A percentile compares a stretch with the other conserved stretches of the same genome.
Evolutionary conservation across 169 alveolate genomes (phyloP).

Genomic region (Plasmodium inui): DNA sequence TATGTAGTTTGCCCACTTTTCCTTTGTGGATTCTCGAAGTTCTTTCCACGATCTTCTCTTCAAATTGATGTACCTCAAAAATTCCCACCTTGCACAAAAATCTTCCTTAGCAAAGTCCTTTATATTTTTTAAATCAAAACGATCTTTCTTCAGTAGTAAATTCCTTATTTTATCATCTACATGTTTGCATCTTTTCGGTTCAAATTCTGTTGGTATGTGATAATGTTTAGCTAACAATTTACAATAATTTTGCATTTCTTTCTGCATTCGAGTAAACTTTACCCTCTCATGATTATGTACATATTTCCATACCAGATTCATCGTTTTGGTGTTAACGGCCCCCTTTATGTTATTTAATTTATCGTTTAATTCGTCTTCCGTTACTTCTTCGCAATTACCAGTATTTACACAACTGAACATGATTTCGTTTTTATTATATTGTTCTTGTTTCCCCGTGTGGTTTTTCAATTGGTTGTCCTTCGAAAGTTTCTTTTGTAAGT

Average conservation of each 20-base stretch:
- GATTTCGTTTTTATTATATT: conserved; percentile 14
- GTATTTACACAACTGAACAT: background rate
- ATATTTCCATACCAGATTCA: conserved; percentile 17
- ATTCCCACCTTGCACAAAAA: conserved; percentile 28
- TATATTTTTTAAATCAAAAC: conserved; percentile 14
- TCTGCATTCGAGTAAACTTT: conserved; percentile 6
- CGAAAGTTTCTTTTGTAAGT: background rate
- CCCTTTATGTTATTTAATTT: conserved; percentile 26
- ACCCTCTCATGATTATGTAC: conserved; percentile 1
- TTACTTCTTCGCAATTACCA: conserved; percentile 2
- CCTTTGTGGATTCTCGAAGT: conserved; percentile 8
- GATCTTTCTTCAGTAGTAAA: background rate
- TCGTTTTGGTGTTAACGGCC: conserved; percentile 7
- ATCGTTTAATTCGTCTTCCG: conserved; percentile 20
- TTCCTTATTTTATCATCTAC: conserved; percentile 16
- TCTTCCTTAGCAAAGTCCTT: conserved; percentile 15
- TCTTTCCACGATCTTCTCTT: conserved; percentile 12
- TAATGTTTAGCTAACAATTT: background rate
- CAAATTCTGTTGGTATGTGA: conserved; percentile 11
- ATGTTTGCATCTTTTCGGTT: conserved; percentile 11
- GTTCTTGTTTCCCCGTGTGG: background rate
- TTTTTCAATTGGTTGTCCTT: background rate
- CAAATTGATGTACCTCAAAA: conserved; percentile 13
- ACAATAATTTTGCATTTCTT: conserved; percentile 1
- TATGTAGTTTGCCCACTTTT: conserved; percentile 6